Evolutionary conservation across 2,329 filamentous ascomycete species (phyloP).

Genomic region (Alternaria rosae): DNA sequence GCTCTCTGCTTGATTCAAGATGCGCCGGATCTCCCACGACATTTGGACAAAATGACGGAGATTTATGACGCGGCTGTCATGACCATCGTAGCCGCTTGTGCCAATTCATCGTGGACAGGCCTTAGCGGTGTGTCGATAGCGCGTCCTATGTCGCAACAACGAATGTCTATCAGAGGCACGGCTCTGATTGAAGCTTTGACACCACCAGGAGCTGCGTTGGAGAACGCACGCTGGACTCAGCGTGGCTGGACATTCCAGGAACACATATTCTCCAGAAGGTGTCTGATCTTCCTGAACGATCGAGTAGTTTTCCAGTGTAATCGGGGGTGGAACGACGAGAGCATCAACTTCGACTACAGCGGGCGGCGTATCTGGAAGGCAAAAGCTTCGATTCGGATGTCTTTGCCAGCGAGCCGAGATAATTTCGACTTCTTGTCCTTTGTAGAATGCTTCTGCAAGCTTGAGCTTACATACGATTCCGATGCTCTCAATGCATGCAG

Average conservation of each 20-base stretch:
- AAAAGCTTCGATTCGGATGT: background rate
- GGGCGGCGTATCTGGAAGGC: background rate
- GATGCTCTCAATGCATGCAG: background rate
- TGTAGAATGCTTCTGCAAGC: background rate
- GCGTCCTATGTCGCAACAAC: background rate
- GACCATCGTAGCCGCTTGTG: background rate
- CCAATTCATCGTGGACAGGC: background rate
- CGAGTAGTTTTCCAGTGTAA: background rate
- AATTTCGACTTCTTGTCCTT: background rate
- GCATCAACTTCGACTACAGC: background rate
- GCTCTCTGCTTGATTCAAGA: background rate
- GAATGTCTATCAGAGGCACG: background rate
- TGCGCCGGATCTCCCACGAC: background rate
- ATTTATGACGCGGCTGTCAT: background rate
- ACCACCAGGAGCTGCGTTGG: background rate
- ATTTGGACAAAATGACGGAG: background rate
- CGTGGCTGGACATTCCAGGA: background rate
- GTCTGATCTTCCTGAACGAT: background rate
- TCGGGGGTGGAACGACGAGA: background rate
- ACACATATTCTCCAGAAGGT: background rate
- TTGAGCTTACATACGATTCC: background rate
- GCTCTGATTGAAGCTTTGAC: background rate
- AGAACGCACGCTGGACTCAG: background rate
- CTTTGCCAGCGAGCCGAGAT: background rate
- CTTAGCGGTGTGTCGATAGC: background rate